phyloP scores from a whole-genome alignment of 495 filamentous ascomycete genomes.

The Xylaria flabelliformis region DNA sequence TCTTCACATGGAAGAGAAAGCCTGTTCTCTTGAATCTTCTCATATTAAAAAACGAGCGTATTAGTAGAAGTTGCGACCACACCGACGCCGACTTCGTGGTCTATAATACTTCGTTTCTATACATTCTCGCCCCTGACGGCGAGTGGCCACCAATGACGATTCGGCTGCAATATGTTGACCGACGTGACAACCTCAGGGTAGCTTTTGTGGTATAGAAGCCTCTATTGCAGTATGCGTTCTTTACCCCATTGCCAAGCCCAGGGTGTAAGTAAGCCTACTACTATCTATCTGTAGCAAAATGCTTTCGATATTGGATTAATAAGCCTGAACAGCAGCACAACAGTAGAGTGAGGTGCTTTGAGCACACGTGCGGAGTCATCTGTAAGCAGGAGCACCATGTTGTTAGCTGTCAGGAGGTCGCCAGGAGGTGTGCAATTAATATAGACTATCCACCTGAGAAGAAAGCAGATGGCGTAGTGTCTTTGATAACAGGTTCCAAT shows the following conservation, averaged over 20 bases:
- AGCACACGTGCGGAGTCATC: neutral
- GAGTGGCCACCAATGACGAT: neutral
- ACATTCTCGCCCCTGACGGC: neutral
- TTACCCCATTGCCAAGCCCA: neutral
- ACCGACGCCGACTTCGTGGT: neutral
- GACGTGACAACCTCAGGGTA: neutral
- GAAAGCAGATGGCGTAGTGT: neutral
- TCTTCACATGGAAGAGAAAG: conserved; percentile 17
- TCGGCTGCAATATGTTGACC: neutral
- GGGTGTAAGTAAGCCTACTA: conserved; percentile 4
- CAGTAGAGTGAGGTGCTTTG: neutral
- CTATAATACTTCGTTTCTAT: conserved; percentile 1
- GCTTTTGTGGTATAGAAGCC: neutral
- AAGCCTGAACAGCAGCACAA: neutral
- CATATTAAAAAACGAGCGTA: conserved; percentile 6
- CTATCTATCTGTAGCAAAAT: neutral
- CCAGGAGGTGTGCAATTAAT: conserved; percentile 26
- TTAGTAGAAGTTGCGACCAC: neutral
- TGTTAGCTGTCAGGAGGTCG: conserved; percentile 13
- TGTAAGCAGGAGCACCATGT: neutral
- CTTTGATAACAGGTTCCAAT: conserved; percentile 7
- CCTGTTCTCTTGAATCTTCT: neutral
- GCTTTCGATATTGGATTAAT: neutral
- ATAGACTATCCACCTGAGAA: conserved; percentile 10
- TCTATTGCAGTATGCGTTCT: neutral